Evolutionary conservation across 2,329 filamentous ascomycete species (phyloP).

Genomic region (Thyridium curvatum): DNA sequence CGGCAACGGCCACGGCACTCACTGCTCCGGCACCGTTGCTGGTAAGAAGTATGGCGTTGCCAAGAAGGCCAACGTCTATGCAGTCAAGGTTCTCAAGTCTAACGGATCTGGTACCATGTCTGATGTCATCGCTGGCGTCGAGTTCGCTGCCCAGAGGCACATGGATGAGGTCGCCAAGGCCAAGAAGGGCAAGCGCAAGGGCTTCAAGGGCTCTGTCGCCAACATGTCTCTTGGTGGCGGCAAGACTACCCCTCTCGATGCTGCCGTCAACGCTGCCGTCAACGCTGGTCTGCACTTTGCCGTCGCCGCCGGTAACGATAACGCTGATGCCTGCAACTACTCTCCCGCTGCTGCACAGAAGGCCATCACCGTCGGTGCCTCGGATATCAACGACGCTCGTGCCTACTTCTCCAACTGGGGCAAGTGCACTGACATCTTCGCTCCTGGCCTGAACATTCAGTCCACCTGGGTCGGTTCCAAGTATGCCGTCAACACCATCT

Average conservation of each 20-base stretch:
- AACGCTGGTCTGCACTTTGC: conserved; percentile 92
- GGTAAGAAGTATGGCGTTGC: conserved; percentile 99
- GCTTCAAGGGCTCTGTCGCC: conserved; percentile 97
- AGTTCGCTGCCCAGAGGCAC: conserved; percentile 84
- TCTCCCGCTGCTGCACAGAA: conserved; percentile 89
- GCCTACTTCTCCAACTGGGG: conserved; percentile 99
- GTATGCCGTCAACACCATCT: conserved; percentile 97
- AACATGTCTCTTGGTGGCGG: conserved; percentile 99
- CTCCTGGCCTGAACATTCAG: conserved; percentile 90
- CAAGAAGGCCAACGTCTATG: conserved; percentile 96
- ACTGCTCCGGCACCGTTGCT: conserved; percentile 96
- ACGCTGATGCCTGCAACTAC: conserved; percentile 98
- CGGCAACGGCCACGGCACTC: conserved; percentile 97
- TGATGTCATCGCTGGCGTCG: conserved; percentile 96
- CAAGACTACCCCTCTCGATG: conserved; percentile 87
- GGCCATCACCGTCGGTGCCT: conserved; percentile 93
- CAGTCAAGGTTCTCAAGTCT: conserved; percentile 96
- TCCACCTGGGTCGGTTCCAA: conserved; percentile 99
- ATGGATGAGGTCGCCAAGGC: conserved; percentile 66
- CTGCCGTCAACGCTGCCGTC: conserved; percentile 90
- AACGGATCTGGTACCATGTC: conserved; percentile 98
- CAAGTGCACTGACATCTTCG: conserved; percentile 99
- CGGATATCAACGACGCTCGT: conserved; percentile 86
- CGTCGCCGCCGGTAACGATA: conserved; percentile 97
- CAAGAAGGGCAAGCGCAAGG: conserved; percentile 86